phyloP scores from a whole-genome alignment of 2,329 filamentous ascomycete genomes.

The Fusarium humuli region DNA sequence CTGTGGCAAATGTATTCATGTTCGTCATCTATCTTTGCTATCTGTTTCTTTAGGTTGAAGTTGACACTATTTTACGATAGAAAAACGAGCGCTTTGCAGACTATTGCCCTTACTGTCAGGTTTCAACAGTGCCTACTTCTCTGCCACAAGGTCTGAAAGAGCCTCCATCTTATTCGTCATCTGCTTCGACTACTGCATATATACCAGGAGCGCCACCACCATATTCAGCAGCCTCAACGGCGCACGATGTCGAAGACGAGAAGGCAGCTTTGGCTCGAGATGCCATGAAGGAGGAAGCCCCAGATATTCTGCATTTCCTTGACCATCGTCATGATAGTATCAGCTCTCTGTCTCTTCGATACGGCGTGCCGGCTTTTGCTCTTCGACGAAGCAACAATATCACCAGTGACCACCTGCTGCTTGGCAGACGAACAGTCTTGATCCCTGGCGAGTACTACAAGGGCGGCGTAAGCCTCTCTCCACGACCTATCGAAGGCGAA shows the following conservation, averaged over 20 bases:
- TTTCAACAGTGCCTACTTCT: slow-evolving; percentile 68
- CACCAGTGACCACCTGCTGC: slow-evolving; percentile 76
- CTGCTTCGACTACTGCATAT: slow-evolving; percentile 47
- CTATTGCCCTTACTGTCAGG: slow-evolving; percentile 81
- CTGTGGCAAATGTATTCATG: slow-evolving; percentile 76
- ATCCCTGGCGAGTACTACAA: slow-evolving; percentile 79
- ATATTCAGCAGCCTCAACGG: slow-evolving; percentile 48
- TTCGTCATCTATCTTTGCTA: slow-evolving; percentile 50
- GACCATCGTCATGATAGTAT: slow-evolving; percentile 76
- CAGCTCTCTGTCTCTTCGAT: slow-evolving; percentile 75
- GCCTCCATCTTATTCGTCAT: slow-evolving; percentile 72
- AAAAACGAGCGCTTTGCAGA: slow-evolving; percentile 74
- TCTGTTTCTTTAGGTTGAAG: not conserved
- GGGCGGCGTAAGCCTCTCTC: slow-evolving; percentile 74
- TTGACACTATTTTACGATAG: slow-evolving; percentile 50
- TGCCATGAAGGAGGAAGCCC: slow-evolving; percentile 55
- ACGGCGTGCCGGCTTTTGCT: slow-evolving; percentile 72
- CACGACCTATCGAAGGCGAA: slow-evolving; percentile 77
- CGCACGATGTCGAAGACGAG: slow-evolving; percentile 31
- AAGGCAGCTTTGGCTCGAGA: slow-evolving; percentile 42
- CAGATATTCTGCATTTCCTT: slow-evolving; percentile 80
- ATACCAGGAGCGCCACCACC: slow-evolving; percentile 54
- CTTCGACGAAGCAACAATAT: slow-evolving; percentile 77
- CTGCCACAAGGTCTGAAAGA: slow-evolving; percentile 73
- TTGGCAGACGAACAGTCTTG: slow-evolving; percentile 74